Conservation (phyloP, 768 basidiomycete species). For the Auricularia cornea region DNA sequence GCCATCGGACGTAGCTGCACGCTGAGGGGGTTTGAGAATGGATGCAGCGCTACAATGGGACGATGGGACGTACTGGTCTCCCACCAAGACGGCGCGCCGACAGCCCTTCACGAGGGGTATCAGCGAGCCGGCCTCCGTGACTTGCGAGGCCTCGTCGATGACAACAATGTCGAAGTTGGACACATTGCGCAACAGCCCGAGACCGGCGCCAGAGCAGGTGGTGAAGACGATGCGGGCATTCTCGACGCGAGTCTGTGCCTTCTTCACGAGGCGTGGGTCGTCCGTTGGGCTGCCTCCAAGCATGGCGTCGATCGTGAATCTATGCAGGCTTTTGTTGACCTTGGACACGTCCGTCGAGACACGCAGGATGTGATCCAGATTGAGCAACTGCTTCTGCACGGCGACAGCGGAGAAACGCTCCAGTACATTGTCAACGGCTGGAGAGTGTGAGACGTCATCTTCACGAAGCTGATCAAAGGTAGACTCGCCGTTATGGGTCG, state of each 20-base stretch:
- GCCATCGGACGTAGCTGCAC: slow-evolving; percentile 64
- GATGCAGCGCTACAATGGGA: background rate
- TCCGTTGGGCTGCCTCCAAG: slow-evolving; percentile 58
- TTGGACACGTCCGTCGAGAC: slow-evolving; percentile 59
- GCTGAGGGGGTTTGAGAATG: slow-evolving; percentile 23
- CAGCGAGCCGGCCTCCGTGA: slow-evolving; percentile 56
- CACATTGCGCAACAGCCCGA: slow-evolving; percentile 18
- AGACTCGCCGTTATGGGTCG: slow-evolving; percentile 49
- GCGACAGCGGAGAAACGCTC: slow-evolving; percentile 52
- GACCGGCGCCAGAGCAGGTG: slow-evolving; percentile 49
- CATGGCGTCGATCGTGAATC: slow-evolving; percentile 55
- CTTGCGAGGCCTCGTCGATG: slow-evolving; percentile 65
- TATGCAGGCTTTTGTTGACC: slow-evolving; percentile 48
- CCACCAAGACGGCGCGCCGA: slow-evolving; percentile 49
- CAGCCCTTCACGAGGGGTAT: slow-evolving; percentile 63
- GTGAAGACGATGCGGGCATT: slow-evolving; percentile 53
- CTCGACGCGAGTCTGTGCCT: slow-evolving; percentile 51
- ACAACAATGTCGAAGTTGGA: slow-evolving; percentile 49
- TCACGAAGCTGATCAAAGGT: background rate
- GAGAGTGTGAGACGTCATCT: background rate
- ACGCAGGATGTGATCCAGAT: slow-evolving; percentile 52
- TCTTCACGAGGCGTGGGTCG: slow-evolving; percentile 46
- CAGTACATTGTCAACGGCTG: slow-evolving; percentile 64
- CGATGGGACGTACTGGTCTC: slow-evolving; percentile 50
- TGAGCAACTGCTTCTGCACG: slow-evolving; percentile 32